Conservation (phyloP, 2,329 filamentous ascomycete genomes). For the Pseudocercospora musae region DNA sequence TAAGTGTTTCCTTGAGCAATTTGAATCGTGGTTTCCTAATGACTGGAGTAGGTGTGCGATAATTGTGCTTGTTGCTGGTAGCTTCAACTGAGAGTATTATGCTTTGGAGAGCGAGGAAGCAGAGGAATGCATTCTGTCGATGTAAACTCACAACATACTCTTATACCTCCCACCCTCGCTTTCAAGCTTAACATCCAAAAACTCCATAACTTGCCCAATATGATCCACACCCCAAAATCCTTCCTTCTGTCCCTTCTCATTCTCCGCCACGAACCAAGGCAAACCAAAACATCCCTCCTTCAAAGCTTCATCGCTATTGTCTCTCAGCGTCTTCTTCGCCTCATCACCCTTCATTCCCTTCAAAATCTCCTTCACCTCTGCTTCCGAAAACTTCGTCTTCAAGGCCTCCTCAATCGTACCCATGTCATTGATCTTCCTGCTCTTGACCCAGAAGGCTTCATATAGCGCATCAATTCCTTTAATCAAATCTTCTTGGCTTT, state of each 20-base stretch:
- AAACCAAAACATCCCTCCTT: conserved; percentile 58
- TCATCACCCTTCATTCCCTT: conserved; percentile 36
- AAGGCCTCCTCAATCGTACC: conserved; percentile 47
- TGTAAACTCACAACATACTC: conserved; percentile 36
- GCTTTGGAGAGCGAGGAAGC: too few species aligned
- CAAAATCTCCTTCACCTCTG: conserved; percentile 41
- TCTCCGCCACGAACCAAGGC: conserved; percentile 58
- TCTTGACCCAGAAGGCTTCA: conserved; percentile 52
- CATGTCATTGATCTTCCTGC: conserved; percentile 44
- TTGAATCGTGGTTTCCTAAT: neutral
- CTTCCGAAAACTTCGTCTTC: conserved; percentile 45
- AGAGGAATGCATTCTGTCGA: neutral
- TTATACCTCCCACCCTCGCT: conserved; percentile 36
- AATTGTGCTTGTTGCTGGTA: neutral
- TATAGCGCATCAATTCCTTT: conserved; percentile 48
- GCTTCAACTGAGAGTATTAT: neutral
- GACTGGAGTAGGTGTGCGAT: neutral
- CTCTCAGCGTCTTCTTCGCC: conserved; percentile 46
- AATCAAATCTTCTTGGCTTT: conserved; percentile 41
- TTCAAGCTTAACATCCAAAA: conserved; percentile 49
- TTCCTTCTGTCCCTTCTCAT: conserved; percentile 52
- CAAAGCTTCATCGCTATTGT: conserved; percentile 53
- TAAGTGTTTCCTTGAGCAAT: neutral
- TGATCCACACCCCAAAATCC: conserved; percentile 61
- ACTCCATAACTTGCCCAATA: conserved; percentile 53